Conservation (phyloP, 1,284 basidiomycete species). For the Bondarzewia mesenterica region DNA sequence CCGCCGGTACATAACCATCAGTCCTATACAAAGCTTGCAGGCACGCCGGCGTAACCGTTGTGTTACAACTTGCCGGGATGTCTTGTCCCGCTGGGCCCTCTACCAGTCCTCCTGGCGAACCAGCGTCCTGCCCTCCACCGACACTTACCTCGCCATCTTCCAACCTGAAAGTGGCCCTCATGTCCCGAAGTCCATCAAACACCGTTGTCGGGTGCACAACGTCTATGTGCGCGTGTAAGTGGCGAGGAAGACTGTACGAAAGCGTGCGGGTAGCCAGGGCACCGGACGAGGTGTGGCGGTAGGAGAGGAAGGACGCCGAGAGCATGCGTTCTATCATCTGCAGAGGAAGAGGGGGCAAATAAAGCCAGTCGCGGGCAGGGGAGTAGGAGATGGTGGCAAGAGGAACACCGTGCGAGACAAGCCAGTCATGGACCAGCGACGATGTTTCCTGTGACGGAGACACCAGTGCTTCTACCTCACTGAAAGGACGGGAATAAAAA, state of each 20-base stretch:
- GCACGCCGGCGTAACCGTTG: constrained; percentile 17
- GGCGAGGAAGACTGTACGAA: constrained; percentile 27
- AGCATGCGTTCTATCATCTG: constrained; percentile 24
- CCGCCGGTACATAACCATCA: constrained; percentile 15
- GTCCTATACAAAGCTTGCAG: constrained; percentile 19
- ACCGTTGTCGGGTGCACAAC: constrained; percentile 22
- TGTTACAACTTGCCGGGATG: constrained; percentile 4
- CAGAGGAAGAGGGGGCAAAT: constrained; percentile 14
- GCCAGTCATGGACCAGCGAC: constrained; percentile 22
- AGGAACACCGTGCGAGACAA: constrained; percentile 20
- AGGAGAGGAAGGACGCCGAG: constrained; percentile 23
- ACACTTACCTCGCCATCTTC: background rate
- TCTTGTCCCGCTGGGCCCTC: background rate
- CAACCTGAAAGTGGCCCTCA: background rate
- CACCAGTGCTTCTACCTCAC: constrained; percentile 27
- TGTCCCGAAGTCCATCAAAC: constrained; percentile 7
- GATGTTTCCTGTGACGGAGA: constrained; percentile 23
- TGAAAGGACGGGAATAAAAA: background rate
- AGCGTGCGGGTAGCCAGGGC: constrained; percentile 25
- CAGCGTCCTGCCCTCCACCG: background rate
- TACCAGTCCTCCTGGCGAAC: background rate
- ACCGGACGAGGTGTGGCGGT: constrained; percentile 24
- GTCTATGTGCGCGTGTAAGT: constrained; percentile 25
- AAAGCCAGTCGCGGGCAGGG: constrained; percentile 19
- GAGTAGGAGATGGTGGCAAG: constrained; percentile 11